Evolutionary conservation across 345 rosid species (phyloP), one percentile per base, ranked within the genome.

Genomic region (Corchorus olitorius): DNA sequence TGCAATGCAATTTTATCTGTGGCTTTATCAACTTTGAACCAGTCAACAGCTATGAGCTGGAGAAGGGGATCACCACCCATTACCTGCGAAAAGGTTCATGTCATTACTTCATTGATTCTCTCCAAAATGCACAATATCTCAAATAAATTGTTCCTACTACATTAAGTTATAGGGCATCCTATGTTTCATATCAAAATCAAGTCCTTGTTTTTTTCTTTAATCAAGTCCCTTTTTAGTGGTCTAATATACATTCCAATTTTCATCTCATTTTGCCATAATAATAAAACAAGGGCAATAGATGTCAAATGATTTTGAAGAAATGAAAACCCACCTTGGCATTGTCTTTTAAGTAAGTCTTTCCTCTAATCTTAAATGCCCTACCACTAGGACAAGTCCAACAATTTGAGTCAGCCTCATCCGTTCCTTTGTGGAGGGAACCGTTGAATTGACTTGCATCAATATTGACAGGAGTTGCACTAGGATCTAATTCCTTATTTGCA

Each of bases 301-400:
- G 33, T 11, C 68, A 61, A 63, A 19, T 65, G 56, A 73, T n/a
- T 56, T 52, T 55, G 22, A 76, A 52, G 37, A 52, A 62, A 41
- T 56, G 75, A 77, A 73, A 77, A 73, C 60, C 52, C 49, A 96
- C 99, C 97, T 96, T 96, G 68, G 86, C 69, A 82, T 85, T 87
- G 79, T 96, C 98, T 80, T 88, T 92, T 64, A 96, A 83, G 81
- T 96, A 96, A 72, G 93, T 89, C 86, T 89, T 91, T 81, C 99
- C 99, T 86, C 99, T 84, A 72, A 96, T 89, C 97, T 87, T 89
- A 88, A 96, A 96, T 20, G 98, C 97, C 78, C 65, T 83, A 61
- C 97, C 98, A 83, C 86, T 86, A 14, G 99, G 97, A 85, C 93
- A 90, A 63, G 80, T 80, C 99, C 99, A 96, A 90, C 98, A 96